These are phyloP conservation scores for Trichomonas gallinae DNA, from an alignment of 208 protist species.

Conservation along the genomic window DNA sequence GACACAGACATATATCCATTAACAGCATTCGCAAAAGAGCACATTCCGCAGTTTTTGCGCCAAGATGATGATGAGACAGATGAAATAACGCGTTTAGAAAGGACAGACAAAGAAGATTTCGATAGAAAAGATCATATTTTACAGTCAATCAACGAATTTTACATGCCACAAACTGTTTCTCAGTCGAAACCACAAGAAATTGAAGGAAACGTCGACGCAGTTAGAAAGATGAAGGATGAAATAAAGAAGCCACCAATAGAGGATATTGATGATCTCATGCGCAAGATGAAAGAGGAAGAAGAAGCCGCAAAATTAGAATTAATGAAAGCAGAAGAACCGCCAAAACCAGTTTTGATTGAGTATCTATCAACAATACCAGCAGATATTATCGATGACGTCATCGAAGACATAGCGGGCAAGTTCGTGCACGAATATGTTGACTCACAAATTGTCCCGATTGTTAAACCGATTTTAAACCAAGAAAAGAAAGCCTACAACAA, in stretches of 20 bases:
- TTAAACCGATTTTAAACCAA: not conserved
- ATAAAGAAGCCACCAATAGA: too few relatives aligned
- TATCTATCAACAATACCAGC: not conserved
- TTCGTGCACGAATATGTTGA: not conserved
- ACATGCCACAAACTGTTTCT: not conserved
- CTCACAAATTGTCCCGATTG: not conserved
- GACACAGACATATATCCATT: too few relatives aligned
- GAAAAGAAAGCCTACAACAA: not conserved
- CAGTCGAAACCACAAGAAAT: not conserved
- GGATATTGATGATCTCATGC: not conserved
- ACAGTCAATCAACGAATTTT: not conserved
- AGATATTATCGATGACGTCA: not conserved
- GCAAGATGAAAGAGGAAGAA: not conserved
- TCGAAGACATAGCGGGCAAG: not conserved
- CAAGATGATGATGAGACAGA: too few relatives aligned
- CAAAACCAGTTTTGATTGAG: not conserved
- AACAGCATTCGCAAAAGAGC: too few relatives aligned
- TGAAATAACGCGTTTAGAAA: too few relatives aligned
- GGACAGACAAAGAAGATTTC: too few relatives aligned
- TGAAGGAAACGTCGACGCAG: not conserved
- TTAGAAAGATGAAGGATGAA: not conserved
- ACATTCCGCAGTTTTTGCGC: too few relatives aligned
- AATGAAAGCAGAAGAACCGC: not conserved
- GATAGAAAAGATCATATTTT: too few relatives aligned
- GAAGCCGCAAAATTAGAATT: not conserved